These are phyloP conservation scores for Cercospora sp. DNA, from an alignment of 2,329 filamentous ascomycete genomes.

Conservation along the genomic window DNA sequence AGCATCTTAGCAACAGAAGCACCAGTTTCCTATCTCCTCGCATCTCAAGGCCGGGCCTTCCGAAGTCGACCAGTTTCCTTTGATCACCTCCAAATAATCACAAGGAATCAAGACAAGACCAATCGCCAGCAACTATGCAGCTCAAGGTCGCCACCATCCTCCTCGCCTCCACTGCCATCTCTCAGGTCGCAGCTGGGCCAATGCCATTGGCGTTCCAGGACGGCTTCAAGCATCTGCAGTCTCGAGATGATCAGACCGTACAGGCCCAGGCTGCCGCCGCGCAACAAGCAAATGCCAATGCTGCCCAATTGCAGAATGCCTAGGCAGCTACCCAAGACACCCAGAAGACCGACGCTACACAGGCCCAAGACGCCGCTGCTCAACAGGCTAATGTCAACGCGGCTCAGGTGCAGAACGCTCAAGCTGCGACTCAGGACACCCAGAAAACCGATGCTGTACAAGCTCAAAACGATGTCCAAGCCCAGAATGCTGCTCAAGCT, in stretches of 20 bases:
- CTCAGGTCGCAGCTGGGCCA: not conserved
- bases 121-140: not conserved
- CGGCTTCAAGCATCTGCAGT: not conserved
- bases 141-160: not conserved
- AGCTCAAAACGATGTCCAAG: not conserved
- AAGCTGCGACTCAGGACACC: not conserved
- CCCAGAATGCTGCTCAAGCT: not conserved
- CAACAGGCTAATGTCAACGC: not conserved
- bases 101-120: not conserved
- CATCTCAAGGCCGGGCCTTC: not conserved
- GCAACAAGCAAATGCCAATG: not conserved
- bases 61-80: not conserved
- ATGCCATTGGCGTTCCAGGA: not conserved
- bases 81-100: not conserved
- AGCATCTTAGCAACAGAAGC: constrained; percentile 3
- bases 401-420: not conserved
- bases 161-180: not conserved
- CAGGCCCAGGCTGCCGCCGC: not conserved
- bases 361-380: not conserved
- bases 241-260: not conserved
- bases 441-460: not conserved
- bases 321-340: not conserved
- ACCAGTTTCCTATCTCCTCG: not conserved
- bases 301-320: not conserved
- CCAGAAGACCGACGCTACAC: not conserved